Conservation (phyloP, 805 yeast genomes). For the Diddensiella transvaalensis region DNA sequence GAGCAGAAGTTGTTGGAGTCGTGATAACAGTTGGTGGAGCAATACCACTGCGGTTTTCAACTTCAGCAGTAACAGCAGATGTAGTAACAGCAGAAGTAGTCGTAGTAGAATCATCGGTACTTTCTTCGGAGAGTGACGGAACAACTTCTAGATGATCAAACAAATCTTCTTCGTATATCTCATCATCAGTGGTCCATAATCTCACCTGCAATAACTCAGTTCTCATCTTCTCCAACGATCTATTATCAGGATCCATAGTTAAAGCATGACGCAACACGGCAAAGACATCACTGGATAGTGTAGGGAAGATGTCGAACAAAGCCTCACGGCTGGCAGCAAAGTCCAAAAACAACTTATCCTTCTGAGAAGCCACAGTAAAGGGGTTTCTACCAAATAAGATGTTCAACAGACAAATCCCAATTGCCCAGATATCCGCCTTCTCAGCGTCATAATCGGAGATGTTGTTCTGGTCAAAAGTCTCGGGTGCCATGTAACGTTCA, state of each 20-base stretch:
- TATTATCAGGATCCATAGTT: constrained; percentile 82
- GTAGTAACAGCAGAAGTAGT: constrained; percentile 6
- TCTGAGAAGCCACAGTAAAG: constrained; percentile 71
- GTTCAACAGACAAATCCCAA: constrained; percentile 79
- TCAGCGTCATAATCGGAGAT: constrained; percentile 61
- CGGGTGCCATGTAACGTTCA: constrained; percentile 95
- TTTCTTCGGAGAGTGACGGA: too few species aligned
- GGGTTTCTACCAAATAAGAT: constrained; percentile 88
- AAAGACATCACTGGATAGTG: constrained; percentile 82
- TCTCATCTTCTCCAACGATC: constrained; percentile 61
- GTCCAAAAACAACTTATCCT: constrained; percentile 79
- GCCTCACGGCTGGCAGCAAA: constrained; percentile 87
- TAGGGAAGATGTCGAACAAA: constrained; percentile 83
- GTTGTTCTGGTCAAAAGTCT: constrained; percentile 58
- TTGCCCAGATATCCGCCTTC: constrained; percentile 84
- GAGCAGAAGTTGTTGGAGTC: constrained; percentile 7
- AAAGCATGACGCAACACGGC: constrained; percentile 74
- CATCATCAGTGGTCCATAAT: constrained; percentile 82
- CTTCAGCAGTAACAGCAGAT: not conserved
- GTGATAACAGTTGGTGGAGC: constrained; percentile 4
- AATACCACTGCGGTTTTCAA: too few species aligned
- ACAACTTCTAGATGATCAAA: constrained; percentile 36
- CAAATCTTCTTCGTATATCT: constrained; percentile 44
- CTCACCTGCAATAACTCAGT: constrained; percentile 56
- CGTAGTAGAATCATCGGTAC: constrained; percentile 6